These are phyloP conservation scores for Bullera alba DNA, from an alignment of 768 basidiomycete genomes.

Conservation along the genomic window DNA sequence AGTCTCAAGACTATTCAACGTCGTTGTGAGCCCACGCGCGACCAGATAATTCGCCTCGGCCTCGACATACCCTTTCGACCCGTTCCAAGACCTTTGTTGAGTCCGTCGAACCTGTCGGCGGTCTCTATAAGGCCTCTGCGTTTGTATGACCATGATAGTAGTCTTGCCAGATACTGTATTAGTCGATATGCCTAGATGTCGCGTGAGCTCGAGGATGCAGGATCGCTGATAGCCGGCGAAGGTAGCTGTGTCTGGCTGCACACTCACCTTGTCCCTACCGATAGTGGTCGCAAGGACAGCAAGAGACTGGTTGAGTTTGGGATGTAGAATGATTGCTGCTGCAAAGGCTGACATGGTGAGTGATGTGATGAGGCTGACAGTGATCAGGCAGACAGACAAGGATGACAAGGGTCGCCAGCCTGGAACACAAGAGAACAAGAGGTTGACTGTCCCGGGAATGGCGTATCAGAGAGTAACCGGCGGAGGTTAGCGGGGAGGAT, in stretches of 20 bases:
- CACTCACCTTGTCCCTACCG: slow-evolving; percentile 78
- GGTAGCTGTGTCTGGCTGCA: not conserved
- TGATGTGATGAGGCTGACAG: not conserved
- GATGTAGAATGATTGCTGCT: slow-evolving; percentile 70
- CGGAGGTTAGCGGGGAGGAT: too few species aligned
- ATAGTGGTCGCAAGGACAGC: slow-evolving; percentile 72
- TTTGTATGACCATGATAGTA: slow-evolving; percentile 76
- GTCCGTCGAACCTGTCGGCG: slow-evolving; percentile 69
- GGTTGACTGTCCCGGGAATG: too few species aligned
- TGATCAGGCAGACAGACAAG: too few species aligned
- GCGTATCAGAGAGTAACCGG: too few species aligned
- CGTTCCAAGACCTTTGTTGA: slow-evolving; percentile 76
- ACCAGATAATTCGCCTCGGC: not conserved
- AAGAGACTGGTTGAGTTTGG: slow-evolving; percentile 64
- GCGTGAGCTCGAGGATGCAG: too few species aligned
- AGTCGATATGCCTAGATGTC: slow-evolving; percentile 82
- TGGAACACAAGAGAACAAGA: too few species aligned
- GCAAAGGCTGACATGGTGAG: slow-evolving; percentile 39
- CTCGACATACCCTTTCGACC: slow-evolving; percentile 69
- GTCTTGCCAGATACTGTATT: slow-evolving; percentile 81
- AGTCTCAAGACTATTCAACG: slow-evolving; percentile 68
- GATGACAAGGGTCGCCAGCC: too few species aligned
- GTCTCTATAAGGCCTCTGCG: slow-evolving; percentile 62
- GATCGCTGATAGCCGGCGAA: not conserved
- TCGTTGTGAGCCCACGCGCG: not conserved